phyloP scores from a whole-genome alignment of 345 rosid species.

The Gossypium rotundifolium region DNA sequence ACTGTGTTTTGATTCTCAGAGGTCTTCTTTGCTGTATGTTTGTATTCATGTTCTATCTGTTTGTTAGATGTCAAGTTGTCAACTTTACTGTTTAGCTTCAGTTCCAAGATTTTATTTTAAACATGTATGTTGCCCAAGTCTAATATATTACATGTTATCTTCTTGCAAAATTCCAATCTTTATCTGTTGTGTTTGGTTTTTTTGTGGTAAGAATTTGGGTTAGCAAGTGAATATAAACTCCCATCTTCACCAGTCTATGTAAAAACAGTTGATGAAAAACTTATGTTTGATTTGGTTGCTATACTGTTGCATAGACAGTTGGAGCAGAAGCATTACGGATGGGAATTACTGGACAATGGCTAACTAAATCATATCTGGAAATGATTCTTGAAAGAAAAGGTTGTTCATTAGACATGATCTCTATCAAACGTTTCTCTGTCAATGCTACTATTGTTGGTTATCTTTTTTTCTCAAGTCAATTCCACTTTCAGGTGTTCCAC shows the following conservation, averaged over 20 bases:
- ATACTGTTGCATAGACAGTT: constrained; percentile 55
- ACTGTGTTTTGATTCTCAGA: neutral
- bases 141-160: neutral
- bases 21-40: neutral
- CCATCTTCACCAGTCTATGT: neutral
- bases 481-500: constrained; percentile 80
- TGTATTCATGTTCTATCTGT: neutral
- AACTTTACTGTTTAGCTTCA: neutral
- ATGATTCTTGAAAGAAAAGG: constrained; percentile 94
- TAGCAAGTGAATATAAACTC: neutral
- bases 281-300: constrained; percentile 17
- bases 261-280: constrained; percentile 3
- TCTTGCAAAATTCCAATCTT: neutral
- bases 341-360: constrained; percentile 84
- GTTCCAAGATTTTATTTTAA: neutral
- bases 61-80: neutral
- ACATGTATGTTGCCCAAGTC: neutral
- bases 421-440: constrained; percentile 2
- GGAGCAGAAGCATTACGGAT: constrained; percentile 84
- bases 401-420: constrained; percentile 22
- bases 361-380: constrained; percentile 93
- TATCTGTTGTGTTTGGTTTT: neutral
- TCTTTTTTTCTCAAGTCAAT: constrained; percentile 18
- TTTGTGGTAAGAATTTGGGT: neutral
- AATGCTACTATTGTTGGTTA: constrained; percentile 19